Base-by-base conservation (phyloP, 1,284 basidiomycete species). In the Trichosporon coremiiforme region DNA sequence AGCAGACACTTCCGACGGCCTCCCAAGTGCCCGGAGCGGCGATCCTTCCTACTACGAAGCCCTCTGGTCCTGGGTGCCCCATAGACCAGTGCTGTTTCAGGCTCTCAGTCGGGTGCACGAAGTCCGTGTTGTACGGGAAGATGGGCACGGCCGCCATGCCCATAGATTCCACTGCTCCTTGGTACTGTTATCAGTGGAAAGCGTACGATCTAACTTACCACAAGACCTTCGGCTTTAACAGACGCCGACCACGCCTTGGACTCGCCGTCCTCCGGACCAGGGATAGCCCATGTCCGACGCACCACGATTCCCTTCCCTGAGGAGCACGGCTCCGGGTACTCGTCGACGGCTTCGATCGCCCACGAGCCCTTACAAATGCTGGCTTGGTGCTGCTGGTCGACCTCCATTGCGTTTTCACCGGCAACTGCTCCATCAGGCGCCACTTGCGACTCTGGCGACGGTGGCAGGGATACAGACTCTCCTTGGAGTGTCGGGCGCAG, bases 81-180 rank as follows among this genome's bases (percentile, higher is more conserved):
- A 80, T 76, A 2, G 75, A 75, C 80, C 79, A 81, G 36, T 76
- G 73, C 72, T 82, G 81, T 7, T 72, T 74, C 10, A 76, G 38
- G 4, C 67, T 45, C 20, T 53, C 0, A 2, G 65, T 33, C 45
- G 50, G 25, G 65, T 78, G 76, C 3, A 75, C 72, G 50, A 79
- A 81, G 31, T 71, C 70, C 4, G 72, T 57, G n/a, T 69, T 68
- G 57, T 79, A 77, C 4, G 79, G 78, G 73, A 79, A 79, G 33
- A 71, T 41, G 2, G 72, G 70, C 22, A 68, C 45, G 9, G 65
- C 45, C 1, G 63, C 33, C 4, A 31, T 20, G 9, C 50, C 50
- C 22, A n/a, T 29, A 6, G 25, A 64, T 13, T 60, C 65, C 15
- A 62, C 69, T 15, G 68, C 66, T 0, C 65, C 63, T 55, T 71